Base-by-base conservation (phyloP, 2,329 filamentous ascomycete species). In the Sarocladiaceae sp. region DNA sequence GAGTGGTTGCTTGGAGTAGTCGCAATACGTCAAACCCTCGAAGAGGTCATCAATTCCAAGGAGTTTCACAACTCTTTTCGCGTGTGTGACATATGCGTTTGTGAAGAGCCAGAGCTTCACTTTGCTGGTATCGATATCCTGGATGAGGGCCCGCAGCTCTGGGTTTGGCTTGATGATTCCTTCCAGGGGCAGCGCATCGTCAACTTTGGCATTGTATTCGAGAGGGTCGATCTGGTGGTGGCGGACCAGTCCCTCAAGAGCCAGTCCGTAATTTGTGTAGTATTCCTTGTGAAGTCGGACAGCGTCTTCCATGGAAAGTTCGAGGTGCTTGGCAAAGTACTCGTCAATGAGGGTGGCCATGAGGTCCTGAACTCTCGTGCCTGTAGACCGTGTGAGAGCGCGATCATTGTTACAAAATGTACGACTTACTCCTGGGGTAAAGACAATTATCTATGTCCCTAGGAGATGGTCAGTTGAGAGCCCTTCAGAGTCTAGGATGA, bases 401-500 rank as follows among this genome's bases (percentile, higher is more conserved):
- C 6, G 41, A n/a, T 15, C 18, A n/a, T n/a, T n/a, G n/a, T n/a
- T 16, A 9, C 19, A 16, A 23, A 32, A n/a, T 16, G 5, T 16
- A 12, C 5, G 34, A 61, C 76, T 65, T 59, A 89, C 87, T 90
- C 66, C 84, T 89, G 1, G 90, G 82, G 58, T 96, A 97, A 45
- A 97, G 78, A 66, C 94, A 98, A 60, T 98, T 98, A 73, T 98
- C 93, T 59, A 98, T 97, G 61, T 98, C 93, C 60, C 96, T 97
- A 64, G 79, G 11, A 18, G 5, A 18, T 21, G 23, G n/a, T 3
- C 1, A 13, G 23, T 24, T 11, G 33, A 5, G 10, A 6, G 10
- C 21, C 13, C 24, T 31, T 39, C 26, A 24, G 6, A 15, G 31
- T 18, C 7, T 10, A 21, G 13, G 15, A 21, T 23, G 3, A 5